Evolutionary conservation across 2,329 filamentous ascomycete genomes (phyloP).

Genomic region (Paraphoma chrysanthemicola): DNA sequence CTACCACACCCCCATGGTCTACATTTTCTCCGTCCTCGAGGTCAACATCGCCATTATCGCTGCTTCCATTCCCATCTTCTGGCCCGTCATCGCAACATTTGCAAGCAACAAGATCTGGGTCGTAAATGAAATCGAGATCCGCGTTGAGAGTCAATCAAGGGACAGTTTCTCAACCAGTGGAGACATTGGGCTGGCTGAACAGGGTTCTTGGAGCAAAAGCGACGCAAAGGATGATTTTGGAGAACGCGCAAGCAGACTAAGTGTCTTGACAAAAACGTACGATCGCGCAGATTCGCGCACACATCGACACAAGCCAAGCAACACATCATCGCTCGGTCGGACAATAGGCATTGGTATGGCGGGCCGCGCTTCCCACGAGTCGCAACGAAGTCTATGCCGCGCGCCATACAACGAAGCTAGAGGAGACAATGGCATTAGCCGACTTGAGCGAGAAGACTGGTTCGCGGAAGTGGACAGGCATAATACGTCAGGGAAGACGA

Average conservation of each 20-base stretch:
- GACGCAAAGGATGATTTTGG: slow-evolving; percentile 13
- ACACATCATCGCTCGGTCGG: slow-evolving; percentile 17
- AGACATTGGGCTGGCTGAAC: slow-evolving; percentile 25
- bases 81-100: slow-evolving; percentile 42
- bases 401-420: slow-evolving; percentile 2
- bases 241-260: slow-evolving; percentile 14
- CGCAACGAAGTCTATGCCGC: slow-evolving; percentile 28
- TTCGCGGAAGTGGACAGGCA: slow-evolving; percentile 23
- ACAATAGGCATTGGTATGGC: slow-evolving; percentile 15
- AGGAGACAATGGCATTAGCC: background rate
- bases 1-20: slow-evolving; percentile 37
- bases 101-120: slow-evolving; percentile 46
- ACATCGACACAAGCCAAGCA: slow-evolving; percentile 16
- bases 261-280: slow-evolving; percentile 16
- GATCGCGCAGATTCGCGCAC: slow-evolving; percentile 9
- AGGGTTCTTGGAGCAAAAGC: slow-evolving; percentile 12
- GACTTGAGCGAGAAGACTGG: slow-evolving; percentile 24
- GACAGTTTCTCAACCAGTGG: slow-evolving; percentile 16
- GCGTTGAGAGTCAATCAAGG: slow-evolving; percentile 29
- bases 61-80: slow-evolving; percentile 49
- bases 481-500: slow-evolving; percentile 16
- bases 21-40: slow-evolving; percentile 46
- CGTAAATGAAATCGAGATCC: slow-evolving; percentile 48
- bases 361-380: slow-evolving; percentile 34
- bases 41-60: slow-evolving; percentile 47